A percentile compares a stretch with the other conserved stretches of the same genome.
phyloP scores from a whole-genome alignment of 176 grass and related monocot genomes.

The Otatea glauca region DNA sequence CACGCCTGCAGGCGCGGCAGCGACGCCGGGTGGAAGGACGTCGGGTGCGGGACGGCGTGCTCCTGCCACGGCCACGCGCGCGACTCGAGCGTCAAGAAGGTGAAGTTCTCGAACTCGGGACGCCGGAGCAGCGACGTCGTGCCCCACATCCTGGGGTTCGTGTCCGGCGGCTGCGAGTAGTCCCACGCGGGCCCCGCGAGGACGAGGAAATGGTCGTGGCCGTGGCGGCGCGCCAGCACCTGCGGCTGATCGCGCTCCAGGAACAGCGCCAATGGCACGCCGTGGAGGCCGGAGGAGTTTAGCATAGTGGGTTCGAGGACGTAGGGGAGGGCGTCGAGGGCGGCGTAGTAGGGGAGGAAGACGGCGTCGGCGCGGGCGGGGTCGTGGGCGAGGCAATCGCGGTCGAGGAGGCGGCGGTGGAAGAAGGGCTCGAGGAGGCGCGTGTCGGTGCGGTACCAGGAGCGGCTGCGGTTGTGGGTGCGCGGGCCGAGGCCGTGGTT shows the following conservation, averaged over 20 bases:
- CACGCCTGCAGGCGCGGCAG: slow-evolving; percentile 52
- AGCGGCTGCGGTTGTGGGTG: slow-evolving; percentile 27
- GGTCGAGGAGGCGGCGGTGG: slow-evolving; percentile 53
- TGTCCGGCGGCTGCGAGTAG: slow-evolving; percentile 27
- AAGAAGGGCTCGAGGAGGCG: slow-evolving; percentile 56
- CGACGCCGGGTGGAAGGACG: slow-evolving; percentile 62
- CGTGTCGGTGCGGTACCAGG: slow-evolving; percentile 57
- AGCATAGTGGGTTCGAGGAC: slow-evolving; percentile 6
- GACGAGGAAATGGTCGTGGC: slow-evolving; percentile 54
- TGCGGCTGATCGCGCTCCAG: slow-evolving; percentile 30
- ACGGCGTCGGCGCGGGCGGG: slow-evolving; percentile 40
- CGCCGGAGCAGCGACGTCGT: slow-evolving; percentile 56
- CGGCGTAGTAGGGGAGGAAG: slow-evolving; percentile 57
- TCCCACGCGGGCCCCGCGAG: slow-evolving; percentile 48
- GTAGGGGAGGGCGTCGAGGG: slow-evolving; percentile 48
- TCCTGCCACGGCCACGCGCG: slow-evolving; percentile 65
- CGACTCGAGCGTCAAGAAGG: slow-evolving; percentile 50
- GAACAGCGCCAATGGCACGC: slow-evolving; percentile 18
- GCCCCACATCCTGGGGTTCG: slow-evolving; percentile 27
- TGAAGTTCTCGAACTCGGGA: slow-evolving; percentile 57
- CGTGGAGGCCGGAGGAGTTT: slow-evolving; percentile 41
- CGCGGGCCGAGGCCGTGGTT: slow-evolving; percentile 52
- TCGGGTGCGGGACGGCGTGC: slow-evolving; percentile 57
- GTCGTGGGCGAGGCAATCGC: slow-evolving; percentile 33
- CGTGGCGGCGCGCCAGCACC: slow-evolving; percentile 10